These are phyloP conservation scores for Acanthamoeba sp. DNA, from an alignment of 208 protist genomes.

Conservation along the genomic window DNA sequence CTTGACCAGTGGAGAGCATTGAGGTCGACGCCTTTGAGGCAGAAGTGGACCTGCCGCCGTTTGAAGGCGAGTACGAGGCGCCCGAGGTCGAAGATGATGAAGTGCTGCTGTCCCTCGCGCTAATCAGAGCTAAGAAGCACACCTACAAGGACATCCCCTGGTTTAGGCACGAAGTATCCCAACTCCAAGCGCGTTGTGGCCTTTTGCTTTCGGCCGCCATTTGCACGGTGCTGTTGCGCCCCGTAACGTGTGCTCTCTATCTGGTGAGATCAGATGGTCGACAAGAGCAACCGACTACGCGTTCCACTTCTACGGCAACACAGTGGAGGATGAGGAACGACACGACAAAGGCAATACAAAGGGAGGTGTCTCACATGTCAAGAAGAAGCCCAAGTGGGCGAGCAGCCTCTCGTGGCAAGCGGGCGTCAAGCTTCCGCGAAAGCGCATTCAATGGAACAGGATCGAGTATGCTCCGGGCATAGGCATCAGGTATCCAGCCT, in stretches of 20 bases:
- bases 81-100: not conserved
- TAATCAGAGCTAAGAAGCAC: not conserved
- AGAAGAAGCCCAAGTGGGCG: constrained; percentile 29
- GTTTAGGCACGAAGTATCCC: not conserved
- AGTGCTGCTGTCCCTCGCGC: not conserved
- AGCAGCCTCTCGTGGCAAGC: not conserved
- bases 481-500: not conserved
- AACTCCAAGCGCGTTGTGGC: too few relatives aligned
- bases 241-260: too few relatives aligned
- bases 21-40: not conserved
- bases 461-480: not conserved
- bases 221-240: too few relatives aligned
- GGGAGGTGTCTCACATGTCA: not conserved
- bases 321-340: not conserved
- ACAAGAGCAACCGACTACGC: not conserved
- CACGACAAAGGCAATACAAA: not conserved
- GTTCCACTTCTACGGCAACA: constrained; percentile 29
- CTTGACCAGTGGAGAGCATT: not conserved
- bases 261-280: not conserved
- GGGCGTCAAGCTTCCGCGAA: not conserved
- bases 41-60: not conserved
- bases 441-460: not conserved
- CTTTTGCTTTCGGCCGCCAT: too few relatives aligned
- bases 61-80: not conserved
- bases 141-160: constrained; percentile 21